Conservation (phyloP, 352 stramenopile species). For the Globisporangium recalcitrans region DNA sequence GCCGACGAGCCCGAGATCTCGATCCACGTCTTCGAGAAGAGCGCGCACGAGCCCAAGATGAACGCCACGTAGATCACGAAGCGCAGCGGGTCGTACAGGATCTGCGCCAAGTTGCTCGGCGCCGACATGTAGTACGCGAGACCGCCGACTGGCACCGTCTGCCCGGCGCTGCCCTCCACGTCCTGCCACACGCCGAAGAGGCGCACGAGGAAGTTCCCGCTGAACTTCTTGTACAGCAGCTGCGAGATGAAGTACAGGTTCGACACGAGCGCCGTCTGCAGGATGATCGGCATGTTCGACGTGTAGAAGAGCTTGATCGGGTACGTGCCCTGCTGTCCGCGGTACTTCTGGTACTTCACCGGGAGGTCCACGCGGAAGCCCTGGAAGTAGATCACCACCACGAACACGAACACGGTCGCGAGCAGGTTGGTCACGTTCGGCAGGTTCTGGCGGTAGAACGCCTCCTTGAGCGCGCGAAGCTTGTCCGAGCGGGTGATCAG, state of each 20-base stretch:
- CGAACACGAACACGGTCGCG: slow-evolving; percentile 98
- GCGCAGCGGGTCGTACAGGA: slow-evolving; percentile 98
- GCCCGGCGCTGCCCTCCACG: slow-evolving; percentile 90
- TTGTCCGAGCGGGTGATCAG: slow-evolving; percentile 98
- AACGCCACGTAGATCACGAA: slow-evolving; percentile 99
- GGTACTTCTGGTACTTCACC: slow-evolving; percentile 99
- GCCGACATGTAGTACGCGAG: slow-evolving; percentile 98
- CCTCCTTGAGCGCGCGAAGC: slow-evolving; percentile 95
- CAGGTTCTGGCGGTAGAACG: slow-evolving; percentile 98
- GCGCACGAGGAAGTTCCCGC: slow-evolving; percentile 96
- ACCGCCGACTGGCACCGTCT: slow-evolving; percentile 95
- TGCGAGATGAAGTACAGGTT: slow-evolving; percentile 99
- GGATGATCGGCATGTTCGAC: slow-evolving; percentile 99
- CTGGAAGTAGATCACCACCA: slow-evolving; percentile 99
- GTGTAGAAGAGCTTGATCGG: slow-evolving; percentile 99
- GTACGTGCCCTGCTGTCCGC: slow-evolving; percentile 98
- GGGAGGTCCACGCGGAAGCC: slow-evolving; percentile 91
- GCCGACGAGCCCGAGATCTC: slow-evolving; percentile 97
- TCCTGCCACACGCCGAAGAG: slow-evolving; percentile 98
- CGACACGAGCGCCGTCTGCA: slow-evolving; percentile 97
- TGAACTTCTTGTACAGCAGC: slow-evolving; percentile 98
- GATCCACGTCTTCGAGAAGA: slow-evolving; percentile 99
- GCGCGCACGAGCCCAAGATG: slow-evolving; percentile 97
- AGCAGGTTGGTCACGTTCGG: slow-evolving; percentile 99
- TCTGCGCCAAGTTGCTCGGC: slow-evolving; percentile 92